Evolutionary conservation across 148 eudicot species (phyloP).

Genomic region (Gaultheria prostrata): DNA sequence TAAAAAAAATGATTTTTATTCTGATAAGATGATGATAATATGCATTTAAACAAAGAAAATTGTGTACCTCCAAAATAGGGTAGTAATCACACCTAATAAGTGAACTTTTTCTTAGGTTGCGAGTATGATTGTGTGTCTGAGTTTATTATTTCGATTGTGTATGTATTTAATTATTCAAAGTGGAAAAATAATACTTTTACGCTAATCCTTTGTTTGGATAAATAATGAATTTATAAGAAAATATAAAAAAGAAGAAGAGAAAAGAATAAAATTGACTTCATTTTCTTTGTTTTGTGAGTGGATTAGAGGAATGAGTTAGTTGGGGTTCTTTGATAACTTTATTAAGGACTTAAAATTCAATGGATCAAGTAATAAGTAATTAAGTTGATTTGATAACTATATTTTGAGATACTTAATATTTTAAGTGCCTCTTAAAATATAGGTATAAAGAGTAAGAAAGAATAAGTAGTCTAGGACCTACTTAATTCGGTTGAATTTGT

Average conservation of each 20-base stretch:
- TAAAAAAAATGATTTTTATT: not conserved
- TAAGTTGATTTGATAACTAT: too few species aligned
- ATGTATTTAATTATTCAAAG: not conserved
- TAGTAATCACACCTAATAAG: not conserved
- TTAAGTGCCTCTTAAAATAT: too few species aligned
- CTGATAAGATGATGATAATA: not conserved
- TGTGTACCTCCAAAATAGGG: not conserved
- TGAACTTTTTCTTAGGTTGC: not conserved
- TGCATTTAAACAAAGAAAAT: not conserved
- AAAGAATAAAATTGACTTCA: not conserved
- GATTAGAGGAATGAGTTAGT: not conserved
- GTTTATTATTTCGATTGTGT: not conserved
- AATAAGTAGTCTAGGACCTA: too few species aligned
- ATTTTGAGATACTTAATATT: too few species aligned
- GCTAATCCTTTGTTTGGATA: too few species aligned
- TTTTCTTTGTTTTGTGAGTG: not conserved
- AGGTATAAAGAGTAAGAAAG: too few species aligned
- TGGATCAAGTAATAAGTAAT: too few species aligned
- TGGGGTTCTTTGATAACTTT: too few species aligned
- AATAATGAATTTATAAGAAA: too few species aligned
- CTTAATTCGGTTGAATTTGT: too few species aligned
- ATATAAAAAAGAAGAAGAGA: not conserved
- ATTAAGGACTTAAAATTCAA: too few species aligned
- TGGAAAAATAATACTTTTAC: not conserved
- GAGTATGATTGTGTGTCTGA: not conserved